Conservation (phyloP, 2,329 filamentous ascomycete genomes). For the Pseudophaeomoniella oleicola region DNA sequence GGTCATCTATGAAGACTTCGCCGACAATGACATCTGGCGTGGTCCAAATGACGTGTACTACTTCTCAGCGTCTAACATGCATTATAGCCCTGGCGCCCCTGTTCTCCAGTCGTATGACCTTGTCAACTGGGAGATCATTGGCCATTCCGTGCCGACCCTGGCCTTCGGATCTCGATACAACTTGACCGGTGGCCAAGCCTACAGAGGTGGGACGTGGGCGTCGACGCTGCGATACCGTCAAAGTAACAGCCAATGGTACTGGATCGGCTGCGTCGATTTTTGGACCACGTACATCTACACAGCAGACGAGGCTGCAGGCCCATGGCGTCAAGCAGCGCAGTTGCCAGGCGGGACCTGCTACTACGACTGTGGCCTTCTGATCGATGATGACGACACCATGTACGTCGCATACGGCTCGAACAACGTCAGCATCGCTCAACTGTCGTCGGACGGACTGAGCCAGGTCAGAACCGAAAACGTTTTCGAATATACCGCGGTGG, state of each 20-base stretch:
- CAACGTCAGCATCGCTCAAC: conserved; percentile 35
- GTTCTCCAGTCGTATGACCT: conserved; percentile 42
- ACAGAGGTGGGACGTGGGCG: conserved; percentile 42
- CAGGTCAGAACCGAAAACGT: conserved; percentile 31
- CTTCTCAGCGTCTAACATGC: conserved; percentile 41
- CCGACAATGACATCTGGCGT: conserved; percentile 40
- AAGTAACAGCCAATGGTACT: conserved; percentile 37
- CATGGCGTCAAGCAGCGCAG: conserved; percentile 26
- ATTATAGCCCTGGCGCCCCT: conserved; percentile 42
- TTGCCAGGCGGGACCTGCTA: conserved; percentile 36
- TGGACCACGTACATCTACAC: conserved; percentile 40
- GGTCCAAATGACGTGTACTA: conserved; percentile 37
- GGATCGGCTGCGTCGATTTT: conserved; percentile 41
- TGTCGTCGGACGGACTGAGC: conserved; percentile 33
- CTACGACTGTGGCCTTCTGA: conserved; percentile 43
- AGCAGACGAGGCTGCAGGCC: conserved; percentile 23
- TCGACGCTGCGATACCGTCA: conserved; percentile 37
- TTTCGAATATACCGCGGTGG: conserved; percentile 23
- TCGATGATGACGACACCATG: conserved; percentile 45
- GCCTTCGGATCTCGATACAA: conserved; percentile 36
- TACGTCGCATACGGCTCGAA: conserved; percentile 41
- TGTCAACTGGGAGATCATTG: conserved; percentile 33
- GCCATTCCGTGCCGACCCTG: conserved; percentile 30
- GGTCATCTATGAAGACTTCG: conserved; percentile 40
- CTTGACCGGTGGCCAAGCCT: conserved; percentile 29